Base-by-base conservation (phyloP, 2,329 filamentous ascomycete genomes). In the Nigrograna mackinnonii region DNA sequence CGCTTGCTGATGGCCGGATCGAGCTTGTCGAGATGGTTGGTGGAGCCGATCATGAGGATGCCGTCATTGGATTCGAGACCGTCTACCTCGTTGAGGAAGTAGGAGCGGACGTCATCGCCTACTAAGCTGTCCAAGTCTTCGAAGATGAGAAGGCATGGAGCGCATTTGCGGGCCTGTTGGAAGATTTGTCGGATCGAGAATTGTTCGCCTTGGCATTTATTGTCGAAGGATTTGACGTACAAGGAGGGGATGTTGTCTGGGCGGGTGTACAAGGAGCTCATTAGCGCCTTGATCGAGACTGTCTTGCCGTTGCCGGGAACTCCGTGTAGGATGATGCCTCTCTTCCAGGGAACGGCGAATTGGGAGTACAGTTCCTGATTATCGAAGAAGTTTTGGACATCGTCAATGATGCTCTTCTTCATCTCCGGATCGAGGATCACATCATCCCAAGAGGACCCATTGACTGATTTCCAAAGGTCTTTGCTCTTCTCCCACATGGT, bases 71-170 rank as follows among this genome's bases (percentile, higher is more conserved):
- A 77, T 54, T 82, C 79, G 9, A 87, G 75, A 0, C 84, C 85
- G 50, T 88, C 84, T 4, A 87, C 79, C 60, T 87, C 83, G 56
- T 87, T 87, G 21, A 87, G 71, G 66, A 88, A 87, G 68, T 85
- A 87, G 41, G 75, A 80, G n/a, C 84, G 74, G 6, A 84, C 78
- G 2, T 64, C 50, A 33, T 82, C 77, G 3, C 74, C 75, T 19
- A 88, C 77, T 12, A 87, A 74, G 3, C 76, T 80, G 59, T 88
- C 85, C 4, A 88, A 73, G 46, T 87, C 85, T 61, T 88, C 85
- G 44, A 88, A 85, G 30, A 88, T 79, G 3, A 88, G 75, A 39
- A 86, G 77, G 64, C 84, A 87, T 0, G 85, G 85, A 0, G 85
- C 79, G 43, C 78, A 76, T 43, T 76, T 71, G 13, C 85, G 70